Conservation (phyloP, 768 basidiomycete genomes). For the Lentinula detonsa region DNA sequence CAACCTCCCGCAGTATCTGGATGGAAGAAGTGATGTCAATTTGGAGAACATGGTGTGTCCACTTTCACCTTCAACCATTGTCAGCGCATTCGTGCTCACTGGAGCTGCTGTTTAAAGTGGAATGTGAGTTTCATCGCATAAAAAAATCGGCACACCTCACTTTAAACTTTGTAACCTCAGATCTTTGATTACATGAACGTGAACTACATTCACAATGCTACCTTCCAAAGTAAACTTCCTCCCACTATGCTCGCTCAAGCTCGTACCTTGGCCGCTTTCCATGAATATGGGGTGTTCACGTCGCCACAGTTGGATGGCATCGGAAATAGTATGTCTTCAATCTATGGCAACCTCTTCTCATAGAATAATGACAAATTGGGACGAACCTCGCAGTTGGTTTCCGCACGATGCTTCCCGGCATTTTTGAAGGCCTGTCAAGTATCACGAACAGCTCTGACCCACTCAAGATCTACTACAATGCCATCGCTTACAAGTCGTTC, state of each 20-base stretch:
- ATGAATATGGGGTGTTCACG: slow-evolving; percentile 66
- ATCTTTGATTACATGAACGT: slow-evolving; percentile 75
- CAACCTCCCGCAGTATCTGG: slow-evolving; percentile 44
- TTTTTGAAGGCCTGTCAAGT: slow-evolving; percentile 44
- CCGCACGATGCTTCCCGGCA: slow-evolving; percentile 54
- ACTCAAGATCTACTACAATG: slow-evolving; percentile 51
- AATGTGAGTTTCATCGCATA: slow-evolving; percentile 22
- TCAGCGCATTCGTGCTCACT: background rate
- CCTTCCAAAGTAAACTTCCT: slow-evolving; percentile 44
- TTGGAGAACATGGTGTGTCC: slow-evolving; percentile 54
- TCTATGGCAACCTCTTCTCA: background rate
- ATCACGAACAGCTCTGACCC: slow-evolving; percentile 47
- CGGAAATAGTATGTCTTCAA: slow-evolving; percentile 48
- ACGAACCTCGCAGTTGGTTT: slow-evolving; percentile 48
- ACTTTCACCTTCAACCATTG: background rate
- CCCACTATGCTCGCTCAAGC: slow-evolving; percentile 45
- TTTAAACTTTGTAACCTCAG: slow-evolving; percentile 21
- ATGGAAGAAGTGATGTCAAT: slow-evolving; percentile 39
- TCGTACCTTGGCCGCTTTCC: slow-evolving; percentile 61
- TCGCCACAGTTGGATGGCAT: slow-evolving; percentile 47
- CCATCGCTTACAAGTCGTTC: slow-evolving; percentile 74
- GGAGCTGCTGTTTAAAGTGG: slow-evolving; percentile 19
- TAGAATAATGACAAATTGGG: background rate
- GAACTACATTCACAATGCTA: slow-evolving; percentile 57
- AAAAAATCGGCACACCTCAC: too few relatives aligned